Base-by-base conservation (phyloP, 2,329 filamentous ascomycete species). In the Apiospora arundinis region DNA sequence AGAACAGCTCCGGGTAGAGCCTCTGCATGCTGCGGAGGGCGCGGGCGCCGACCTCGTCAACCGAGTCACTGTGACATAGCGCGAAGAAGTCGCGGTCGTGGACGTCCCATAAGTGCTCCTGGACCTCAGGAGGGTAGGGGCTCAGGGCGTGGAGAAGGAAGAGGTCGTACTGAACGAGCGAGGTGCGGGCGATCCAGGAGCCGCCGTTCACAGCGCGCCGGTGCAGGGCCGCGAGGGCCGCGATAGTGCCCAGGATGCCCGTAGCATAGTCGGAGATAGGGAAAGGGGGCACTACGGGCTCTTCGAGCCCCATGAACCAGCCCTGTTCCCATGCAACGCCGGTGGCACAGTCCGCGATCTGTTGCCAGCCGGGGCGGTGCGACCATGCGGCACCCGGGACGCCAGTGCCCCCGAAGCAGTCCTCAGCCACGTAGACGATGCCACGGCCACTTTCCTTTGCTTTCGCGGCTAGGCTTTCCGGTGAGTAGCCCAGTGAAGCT, bases 341-440 rank as follows among this genome's bases (percentile, higher is more conserved):
- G 3, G 80, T 81, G 44, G 81, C 76, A 74, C 80, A 82, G 73
- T 82, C 81, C 28, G 79, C 79, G 56, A 82, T 82, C 72, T 83
- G 81, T 72, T 83, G 92, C 92, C 92, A 93, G 8, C 92, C 92
- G 6, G 90, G 88, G 4, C 91, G 85, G 9, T 82, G 80, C 0
- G 88, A 86, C 91, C 91, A 93, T 72, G 91, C 89, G 23, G 85
- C 76, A 7, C 75, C 77, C 49, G 70, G 73, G 37, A 75, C 70
- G 32, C 87, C 88, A 42, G 86, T 82, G 45, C 88, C 90, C 0
- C 92, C 92, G 75, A 93, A 93, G 78, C 92, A 93, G 78, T 93
- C 91, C 79, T 94, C 92, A 45, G 88, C 87, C 9, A 93, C 90
- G 75, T 92, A 92, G 8, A 93, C 85, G 45, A 91, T 87, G 1